Percentiles rank a stretch among this genome's conserved stretches.
Conservation (phyloP, 345 rosid genomes). For the Melaleuca alternifolia region DNA sequence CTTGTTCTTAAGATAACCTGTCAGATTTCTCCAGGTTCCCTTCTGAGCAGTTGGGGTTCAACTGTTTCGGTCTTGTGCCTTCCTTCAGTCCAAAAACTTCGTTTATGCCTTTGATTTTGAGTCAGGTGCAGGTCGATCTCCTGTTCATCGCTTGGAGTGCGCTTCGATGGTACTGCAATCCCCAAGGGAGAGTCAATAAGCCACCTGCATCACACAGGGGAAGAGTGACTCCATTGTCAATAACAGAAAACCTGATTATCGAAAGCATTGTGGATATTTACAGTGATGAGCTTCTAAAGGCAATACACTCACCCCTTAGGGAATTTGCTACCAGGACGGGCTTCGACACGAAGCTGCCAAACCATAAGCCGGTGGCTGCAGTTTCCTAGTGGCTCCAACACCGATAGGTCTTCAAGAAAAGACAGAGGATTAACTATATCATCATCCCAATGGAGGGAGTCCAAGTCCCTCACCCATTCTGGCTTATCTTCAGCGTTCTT, state of each 20-base stretch:
- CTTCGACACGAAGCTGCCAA: constrained; percentile 99
- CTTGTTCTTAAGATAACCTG: not conserved
- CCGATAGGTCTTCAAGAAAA: constrained; percentile 52
- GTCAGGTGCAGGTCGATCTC: not conserved
- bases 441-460: constrained; percentile 12
- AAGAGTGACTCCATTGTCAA: not conserved
- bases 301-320: constrained; percentile 66
- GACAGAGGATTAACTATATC: constrained; percentile 61
- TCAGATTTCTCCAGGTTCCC: not conserved
- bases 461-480: constrained; percentile 69
- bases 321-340: constrained; percentile 84
- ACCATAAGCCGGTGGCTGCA: constrained; percentile 78
- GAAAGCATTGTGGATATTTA: not conserved
- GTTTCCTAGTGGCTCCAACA: constrained; percentile 87
- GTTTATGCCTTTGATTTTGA: not conserved
- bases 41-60: not conserved
- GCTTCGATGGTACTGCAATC: constrained; percentile 69
- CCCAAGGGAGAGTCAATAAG: constrained; percentile 76
- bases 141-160: constrained; percentile 42
- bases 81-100: not conserved
- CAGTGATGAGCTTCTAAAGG: not conserved
- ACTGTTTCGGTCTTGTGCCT: not conserved
- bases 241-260: not conserved
- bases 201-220: constrained; percentile 42
- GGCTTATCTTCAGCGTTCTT: constrained; percentile 60